Evolutionary conservation across 495 filamentous ascomycete species (phyloP).

Genomic region (Bathelium albidoporum): DNA sequence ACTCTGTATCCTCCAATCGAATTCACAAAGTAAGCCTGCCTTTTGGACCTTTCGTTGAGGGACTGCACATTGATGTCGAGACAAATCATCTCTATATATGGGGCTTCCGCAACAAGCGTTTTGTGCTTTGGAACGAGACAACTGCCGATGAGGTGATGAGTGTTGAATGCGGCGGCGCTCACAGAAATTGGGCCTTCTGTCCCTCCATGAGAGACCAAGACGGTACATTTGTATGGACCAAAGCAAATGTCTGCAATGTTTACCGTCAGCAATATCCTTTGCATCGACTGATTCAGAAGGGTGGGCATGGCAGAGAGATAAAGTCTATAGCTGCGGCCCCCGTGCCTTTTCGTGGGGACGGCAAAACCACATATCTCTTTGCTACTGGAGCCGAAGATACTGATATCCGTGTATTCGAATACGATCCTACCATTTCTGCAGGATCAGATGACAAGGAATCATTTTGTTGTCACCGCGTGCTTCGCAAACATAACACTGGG

Average conservation of each 20-base stretch:
- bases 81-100: constrained; percentile 50
- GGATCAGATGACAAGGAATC: constrained; percentile 16
- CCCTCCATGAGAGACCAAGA: constrained; percentile 29
- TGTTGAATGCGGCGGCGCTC: constrained; percentile 72
- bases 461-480: constrained; percentile 48
- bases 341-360: neutral
- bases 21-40: constrained; percentile 49
- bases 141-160: constrained; percentile 52
- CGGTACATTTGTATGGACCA: constrained; percentile 45
- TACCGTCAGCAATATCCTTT: constrained; percentile 41
- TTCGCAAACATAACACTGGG: constrained; percentile 69
- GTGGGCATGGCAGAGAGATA: constrained; percentile 82
- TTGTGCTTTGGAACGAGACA: constrained; percentile 69
- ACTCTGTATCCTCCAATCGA: constrained; percentile 20
- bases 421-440: neutral
- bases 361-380: constrained; percentile 34
- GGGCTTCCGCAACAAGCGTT: constrained; percentile 69
- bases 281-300: constrained; percentile 48
- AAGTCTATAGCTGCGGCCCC: constrained; percentile 56
- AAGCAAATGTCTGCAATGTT: constrained; percentile 38
- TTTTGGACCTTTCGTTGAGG: constrained; percentile 58
- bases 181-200: constrained; percentile 59
- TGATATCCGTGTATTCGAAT: constrained; percentile 57
- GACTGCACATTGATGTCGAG: constrained; percentile 45
- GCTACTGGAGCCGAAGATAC: constrained; percentile 92